Percentiles rank a stretch among this genome's conserved stretches.
phyloP scores from a whole-genome alignment of 1,284 basidiomycete species.

The Boletus albobrunnescens region DNA sequence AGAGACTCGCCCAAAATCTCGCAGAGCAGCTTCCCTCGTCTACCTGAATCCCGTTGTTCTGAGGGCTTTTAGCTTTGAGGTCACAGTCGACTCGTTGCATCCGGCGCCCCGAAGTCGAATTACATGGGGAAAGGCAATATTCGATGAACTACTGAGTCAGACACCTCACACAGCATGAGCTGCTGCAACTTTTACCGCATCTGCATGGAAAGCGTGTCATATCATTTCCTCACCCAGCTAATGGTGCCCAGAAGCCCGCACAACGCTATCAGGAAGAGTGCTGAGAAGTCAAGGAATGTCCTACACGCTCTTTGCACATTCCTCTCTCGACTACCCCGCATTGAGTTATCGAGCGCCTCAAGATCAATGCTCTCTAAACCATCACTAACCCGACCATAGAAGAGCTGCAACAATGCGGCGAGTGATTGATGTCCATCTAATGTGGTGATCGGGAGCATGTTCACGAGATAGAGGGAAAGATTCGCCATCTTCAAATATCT shows the following conservation, averaged over 20 bases:
- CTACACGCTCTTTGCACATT: conserved; percentile 18
- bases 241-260: conserved; percentile 24
- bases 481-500: conserved; percentile 64
- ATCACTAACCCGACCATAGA: conserved; percentile 1
- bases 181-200: too few relatives aligned
- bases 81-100: too few relatives aligned
- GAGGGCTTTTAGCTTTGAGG: too few relatives aligned
- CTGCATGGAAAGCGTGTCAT: not conserved
- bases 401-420: conserved; percentile 36
- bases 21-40: too few relatives aligned
- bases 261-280: conserved; percentile 22
- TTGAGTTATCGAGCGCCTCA: conserved; percentile 13
- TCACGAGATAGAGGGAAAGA: conserved; percentile 68
- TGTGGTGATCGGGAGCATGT: conserved; percentile 60
- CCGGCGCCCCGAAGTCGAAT: not conserved
- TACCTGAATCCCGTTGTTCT: too few relatives aligned
- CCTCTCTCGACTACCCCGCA: conserved; percentile 8
- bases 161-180: too few relatives aligned
- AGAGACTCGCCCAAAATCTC: conserved; percentile 5
- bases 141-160: too few relatives aligned
- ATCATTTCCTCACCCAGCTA: conserved; percentile 17
- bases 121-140: too few relatives aligned
- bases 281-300: conserved; percentile 18
- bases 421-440: conserved; percentile 62
- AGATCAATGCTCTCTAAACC: conserved; percentile 16